These are phyloP conservation scores for Saturnispora gosingensis DNA, from an alignment of 805 yeast genomes.

Conservation along the genomic window DNA sequence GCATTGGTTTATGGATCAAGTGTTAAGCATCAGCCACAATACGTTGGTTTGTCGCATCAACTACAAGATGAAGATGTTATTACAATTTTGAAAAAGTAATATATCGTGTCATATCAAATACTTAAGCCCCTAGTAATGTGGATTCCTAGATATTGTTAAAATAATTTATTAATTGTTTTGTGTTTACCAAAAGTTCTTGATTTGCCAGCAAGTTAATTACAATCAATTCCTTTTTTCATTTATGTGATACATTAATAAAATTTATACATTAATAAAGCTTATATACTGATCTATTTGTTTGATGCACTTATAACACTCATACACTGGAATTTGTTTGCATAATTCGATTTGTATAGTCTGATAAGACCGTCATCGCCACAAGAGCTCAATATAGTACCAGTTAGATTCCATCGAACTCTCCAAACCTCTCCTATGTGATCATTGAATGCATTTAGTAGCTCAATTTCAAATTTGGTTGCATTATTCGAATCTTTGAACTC, in stretches of 20 bases:
- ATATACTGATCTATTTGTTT: constrained; percentile 2
- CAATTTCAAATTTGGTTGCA: constrained; percentile 16
- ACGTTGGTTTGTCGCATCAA: constrained; percentile 77
- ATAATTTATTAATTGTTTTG: background rate
- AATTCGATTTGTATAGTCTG: constrained; percentile 84
- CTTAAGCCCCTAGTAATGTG: constrained; percentile 13
- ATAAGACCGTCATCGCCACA: constrained; percentile 95
- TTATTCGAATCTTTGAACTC: constrained; percentile 28
- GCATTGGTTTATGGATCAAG: constrained; percentile 91
- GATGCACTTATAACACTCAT: constrained; percentile 76
- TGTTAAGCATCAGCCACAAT: constrained; percentile 97
- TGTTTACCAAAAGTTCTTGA: background rate
- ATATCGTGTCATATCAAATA: background rate
- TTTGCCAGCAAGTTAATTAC: too few species aligned
- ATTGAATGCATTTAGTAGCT: constrained; percentile 22
- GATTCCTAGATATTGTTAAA: constrained; percentile 10
- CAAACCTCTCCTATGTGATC: constrained; percentile 56
- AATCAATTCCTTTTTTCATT: too few species aligned
- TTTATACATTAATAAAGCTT: background rate
- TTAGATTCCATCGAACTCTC: constrained; percentile 91
- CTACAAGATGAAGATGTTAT: constrained; percentile 96
- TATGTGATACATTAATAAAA: background rate
- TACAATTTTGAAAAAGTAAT: constrained; percentile 70
- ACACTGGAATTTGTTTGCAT: constrained; percentile 80
- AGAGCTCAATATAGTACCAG: constrained; percentile 86